Base-by-base conservation (phyloP, 169 alveolate species). In the Neospora caninum region DNA sequence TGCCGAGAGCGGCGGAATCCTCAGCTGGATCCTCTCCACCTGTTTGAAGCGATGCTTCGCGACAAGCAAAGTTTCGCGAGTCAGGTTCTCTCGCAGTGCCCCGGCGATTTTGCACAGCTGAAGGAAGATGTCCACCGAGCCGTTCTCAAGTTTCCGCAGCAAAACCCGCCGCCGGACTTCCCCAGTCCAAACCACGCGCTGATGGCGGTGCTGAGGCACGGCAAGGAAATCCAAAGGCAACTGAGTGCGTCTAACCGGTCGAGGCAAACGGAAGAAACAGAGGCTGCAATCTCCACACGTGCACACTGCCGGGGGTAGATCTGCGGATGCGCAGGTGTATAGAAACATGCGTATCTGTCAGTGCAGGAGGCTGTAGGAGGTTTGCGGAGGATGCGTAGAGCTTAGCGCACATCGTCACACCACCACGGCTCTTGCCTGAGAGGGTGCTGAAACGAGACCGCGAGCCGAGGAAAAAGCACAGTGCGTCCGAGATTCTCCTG, bases 81-180 rank as follows among this genome's bases (percentile, higher is more conserved):
- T 49, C 94, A 91, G 83, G 94, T 88, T 9, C 69, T 91, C 43
- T 39, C 83, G 83, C 80, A 58, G 83, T 88, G 36, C 38, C 83
- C 91, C 0, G 39, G 91, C 31, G 94, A 91, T 34, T 20, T 91
- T 34, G 34, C 91, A 43, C 91, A 78, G 10, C 84, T 78, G 20
- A 88, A 91, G 29, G 94, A 91, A 25, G 83, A 91, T 27, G 86
- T 83, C 25, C 91, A 92, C 25, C 38, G 29, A 10, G 87, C 53
- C 25, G 58, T 92, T 16, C 43, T 82, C 36, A 92, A 92, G 78
- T 80, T 92, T 69, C 95, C 95, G 6, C 70, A 92, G 20, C 95
- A 92, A 64, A 43, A 58, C 22, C 95, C 95, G 41, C 93, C 95
- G 6, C 95, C 95, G 7, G 93, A 92, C 38, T 43, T 42, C 58